Evolutionary conservation across 805 yeast species (phyloP).

Genomic region (Kluyveromyces nonfermentans): DNA sequence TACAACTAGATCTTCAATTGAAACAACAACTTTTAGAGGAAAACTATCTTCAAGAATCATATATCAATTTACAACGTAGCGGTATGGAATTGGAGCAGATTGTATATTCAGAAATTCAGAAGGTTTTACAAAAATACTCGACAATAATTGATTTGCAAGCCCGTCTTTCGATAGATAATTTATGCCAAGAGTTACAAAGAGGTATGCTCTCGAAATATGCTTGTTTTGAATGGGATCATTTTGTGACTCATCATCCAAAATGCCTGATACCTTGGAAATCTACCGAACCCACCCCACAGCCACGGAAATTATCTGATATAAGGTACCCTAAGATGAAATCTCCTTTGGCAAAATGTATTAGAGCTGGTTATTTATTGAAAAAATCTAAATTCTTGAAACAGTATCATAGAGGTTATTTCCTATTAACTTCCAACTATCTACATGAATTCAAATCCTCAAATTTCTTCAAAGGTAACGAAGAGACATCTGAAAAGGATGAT

Average conservation of each 20-base stretch:
- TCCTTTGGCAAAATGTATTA: slow-evolving; percentile 42
- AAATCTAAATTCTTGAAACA: slow-evolving; percentile 53
- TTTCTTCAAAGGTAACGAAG: slow-evolving; percentile 18
- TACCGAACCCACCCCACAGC: slow-evolving; percentile 32
- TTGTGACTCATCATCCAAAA: slow-evolving; percentile 38
- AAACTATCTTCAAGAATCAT: slow-evolving; percentile 56
- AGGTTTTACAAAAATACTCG: slow-evolving; percentile 43
- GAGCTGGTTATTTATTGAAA: slow-evolving; percentile 52
- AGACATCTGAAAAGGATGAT: slow-evolving; percentile 5
- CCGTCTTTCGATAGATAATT: slow-evolving; percentile 43
- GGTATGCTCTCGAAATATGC: slow-evolving; percentile 46
- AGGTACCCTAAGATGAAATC: slow-evolving; percentile 46
- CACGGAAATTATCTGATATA: slow-evolving; percentile 41
- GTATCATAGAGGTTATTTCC: slow-evolving; percentile 54
- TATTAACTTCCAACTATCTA: slow-evolving; percentile 54
- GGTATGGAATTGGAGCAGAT: slow-evolving; percentile 57
- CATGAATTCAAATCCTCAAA: slow-evolving; percentile 51
- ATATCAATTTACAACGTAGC: slow-evolving; percentile 52
- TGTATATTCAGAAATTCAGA: slow-evolving; percentile 52
- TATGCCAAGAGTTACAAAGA: slow-evolving; percentile 34
- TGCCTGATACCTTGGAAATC: slow-evolving; percentile 33
- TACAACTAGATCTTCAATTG: slow-evolving; percentile 55
- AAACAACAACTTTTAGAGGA: slow-evolving; percentile 54
- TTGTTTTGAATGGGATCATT: slow-evolving; percentile 63
- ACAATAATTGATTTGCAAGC: slow-evolving; percentile 45